These are phyloP conservation scores for Calocera cornea DNA, from an alignment of 768 basidiomycete species.

Conservation along the genomic window DNA sequence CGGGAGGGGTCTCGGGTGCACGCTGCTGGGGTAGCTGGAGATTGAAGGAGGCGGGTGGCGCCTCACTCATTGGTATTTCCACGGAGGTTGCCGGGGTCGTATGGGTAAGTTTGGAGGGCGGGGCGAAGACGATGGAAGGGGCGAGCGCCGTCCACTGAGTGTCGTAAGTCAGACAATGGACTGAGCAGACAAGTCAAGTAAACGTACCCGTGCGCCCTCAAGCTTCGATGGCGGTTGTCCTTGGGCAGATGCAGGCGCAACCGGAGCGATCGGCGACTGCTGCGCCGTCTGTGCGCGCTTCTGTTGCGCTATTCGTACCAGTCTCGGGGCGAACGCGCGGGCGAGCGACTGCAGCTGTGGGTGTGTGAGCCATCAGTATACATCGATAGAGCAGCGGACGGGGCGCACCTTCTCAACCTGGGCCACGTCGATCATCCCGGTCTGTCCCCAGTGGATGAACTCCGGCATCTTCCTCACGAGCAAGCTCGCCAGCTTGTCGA, in stretches of 20 bases:
- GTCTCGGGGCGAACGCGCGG: background rate
- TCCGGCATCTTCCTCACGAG: conserved; percentile 1
- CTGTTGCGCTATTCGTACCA: background rate
- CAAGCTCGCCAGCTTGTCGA: conserved; percentile 3
- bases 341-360: background rate
- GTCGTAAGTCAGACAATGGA: background rate
- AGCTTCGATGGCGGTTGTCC: background rate
- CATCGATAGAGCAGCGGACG: background rate
- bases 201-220: background rate
- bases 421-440: background rate
- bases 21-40: background rate
- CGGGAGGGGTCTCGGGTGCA: background rate
- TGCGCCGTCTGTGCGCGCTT: background rate
- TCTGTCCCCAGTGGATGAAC: background rate
- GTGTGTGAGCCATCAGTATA: background rate
- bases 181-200: background rate
- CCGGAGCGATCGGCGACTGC: background rate
- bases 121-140: background rate
- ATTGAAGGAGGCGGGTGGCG: background rate
- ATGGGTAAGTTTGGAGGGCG: background rate
- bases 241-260: background rate
- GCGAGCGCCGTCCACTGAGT: background rate
- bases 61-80: too few species aligned
- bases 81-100: background rate
- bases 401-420: background rate